Conservation (phyloP, 768 basidiomycete species). For the Ephemerocybe angulata region DNA sequence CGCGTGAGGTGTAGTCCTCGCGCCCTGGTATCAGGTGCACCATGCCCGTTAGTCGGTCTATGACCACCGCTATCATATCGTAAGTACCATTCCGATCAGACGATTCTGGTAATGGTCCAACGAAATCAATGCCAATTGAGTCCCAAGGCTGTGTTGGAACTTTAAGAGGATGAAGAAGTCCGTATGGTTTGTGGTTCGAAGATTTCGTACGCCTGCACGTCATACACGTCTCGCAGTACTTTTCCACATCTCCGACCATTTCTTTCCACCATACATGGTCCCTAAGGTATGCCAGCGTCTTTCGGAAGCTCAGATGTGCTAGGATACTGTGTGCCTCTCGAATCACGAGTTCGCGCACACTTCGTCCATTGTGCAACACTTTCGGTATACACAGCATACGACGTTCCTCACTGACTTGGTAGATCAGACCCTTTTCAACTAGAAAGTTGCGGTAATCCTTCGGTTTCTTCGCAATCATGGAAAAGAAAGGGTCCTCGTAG, state of each 20-base stretch:
- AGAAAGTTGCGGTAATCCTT: conserved; percentile 15
- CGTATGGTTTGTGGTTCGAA: conserved; percentile 15
- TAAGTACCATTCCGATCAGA: conserved; percentile 19
- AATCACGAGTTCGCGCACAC: conserved; percentile 26
- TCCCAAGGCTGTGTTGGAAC: conserved; percentile 17
- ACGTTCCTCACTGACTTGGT: conserved; percentile 4
- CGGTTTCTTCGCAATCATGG: conserved; percentile 10
- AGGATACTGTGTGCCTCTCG: conserved; percentile 33
- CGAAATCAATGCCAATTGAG: conserved; percentile 12
- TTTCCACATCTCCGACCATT: conserved; percentile 19
- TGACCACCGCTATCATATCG: conserved; percentile 24
- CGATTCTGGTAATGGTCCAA: conserved; percentile 9
- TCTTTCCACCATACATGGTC: conserved; percentile 37
- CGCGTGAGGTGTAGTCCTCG: conserved; percentile 8
- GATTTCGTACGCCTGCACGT: conserved; percentile 14
- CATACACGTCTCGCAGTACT: conserved; percentile 26
- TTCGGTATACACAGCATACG: conserved; percentile 21
- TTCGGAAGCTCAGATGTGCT: conserved; percentile 29
- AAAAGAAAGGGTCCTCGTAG: conserved; percentile 14
- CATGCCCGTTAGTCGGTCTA: conserved; percentile 19
- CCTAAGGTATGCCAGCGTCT: conserved; percentile 26
- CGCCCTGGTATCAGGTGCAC: conserved; percentile 15
- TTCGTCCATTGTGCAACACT: conserved; percentile 12
- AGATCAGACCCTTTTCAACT: conserved; percentile 12
- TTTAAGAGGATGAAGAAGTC: conserved; percentile 17